Evolutionary conservation across 345 rosid species (phyloP).

Genomic region (Microcos paniculata): DNA sequence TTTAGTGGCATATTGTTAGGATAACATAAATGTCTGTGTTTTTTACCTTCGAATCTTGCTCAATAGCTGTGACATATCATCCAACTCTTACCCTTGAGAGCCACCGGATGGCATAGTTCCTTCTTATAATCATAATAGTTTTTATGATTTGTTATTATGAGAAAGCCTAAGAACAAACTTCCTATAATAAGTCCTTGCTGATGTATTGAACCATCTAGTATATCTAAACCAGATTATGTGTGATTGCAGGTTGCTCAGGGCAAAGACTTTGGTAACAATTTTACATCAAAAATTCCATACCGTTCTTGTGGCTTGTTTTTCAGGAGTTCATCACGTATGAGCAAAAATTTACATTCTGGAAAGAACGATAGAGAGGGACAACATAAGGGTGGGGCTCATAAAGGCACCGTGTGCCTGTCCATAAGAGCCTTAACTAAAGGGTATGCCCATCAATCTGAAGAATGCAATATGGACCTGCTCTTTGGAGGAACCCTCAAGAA

Average conservation of each 20-base stretch:
- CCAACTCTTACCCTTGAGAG: background rate
- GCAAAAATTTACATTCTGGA: background rate
- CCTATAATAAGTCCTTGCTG: background rate
- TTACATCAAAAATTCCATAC: background rate
- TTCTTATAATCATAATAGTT: background rate
- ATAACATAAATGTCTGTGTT: background rate
- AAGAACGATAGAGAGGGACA: background rate
- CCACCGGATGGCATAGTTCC: background rate
- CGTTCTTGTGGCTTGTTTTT: background rate
- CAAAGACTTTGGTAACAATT: constrained; percentile 6
- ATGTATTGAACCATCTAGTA: background rate
- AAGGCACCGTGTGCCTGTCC: background rate
- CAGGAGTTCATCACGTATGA: background rate
- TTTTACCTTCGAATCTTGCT: background rate
- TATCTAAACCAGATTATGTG: constrained; percentile 3
- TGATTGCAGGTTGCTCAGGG: constrained; percentile 25
- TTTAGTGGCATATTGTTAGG: background rate
- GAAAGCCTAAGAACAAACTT: background rate
- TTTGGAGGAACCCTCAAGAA: constrained; percentile 24
- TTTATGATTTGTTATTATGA: background rate
- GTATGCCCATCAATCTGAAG: constrained; percentile 7
- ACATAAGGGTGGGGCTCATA: background rate
- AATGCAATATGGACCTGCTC: constrained; percentile 15
- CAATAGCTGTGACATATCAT: constrained; percentile 2
- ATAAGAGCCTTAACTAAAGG: constrained; percentile 9